Base-by-base conservation (phyloP, 2,329 filamentous ascomycete genomes). In the Emericellopsis atlantica region DNA sequence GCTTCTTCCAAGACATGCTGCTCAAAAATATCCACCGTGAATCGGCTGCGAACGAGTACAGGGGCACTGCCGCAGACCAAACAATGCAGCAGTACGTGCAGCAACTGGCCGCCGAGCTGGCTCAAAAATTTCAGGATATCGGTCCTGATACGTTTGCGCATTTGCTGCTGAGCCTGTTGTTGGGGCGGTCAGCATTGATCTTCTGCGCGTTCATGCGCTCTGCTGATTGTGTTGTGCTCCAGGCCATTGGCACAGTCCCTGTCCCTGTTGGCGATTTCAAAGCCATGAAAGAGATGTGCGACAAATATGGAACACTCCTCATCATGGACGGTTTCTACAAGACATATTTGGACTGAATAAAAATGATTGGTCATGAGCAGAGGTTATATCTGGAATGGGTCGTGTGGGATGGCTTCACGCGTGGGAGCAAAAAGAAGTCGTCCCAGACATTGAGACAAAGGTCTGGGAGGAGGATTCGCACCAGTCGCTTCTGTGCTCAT, bases 151-250 rank as follows among this genome's bases (percentile, higher is more conserved):
- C 66, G 80, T 87, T 1, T 80, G 75, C 44, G 81, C 78, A 2
- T 85, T 87, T 51, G 69, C 87, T 26, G 76, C 77, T 2, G 83
- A 88, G 56, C 78, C 82, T 0, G 68, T 87, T 7, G 80, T 83
- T 26, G 81, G 83, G 9, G 79, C 82, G 22, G 78, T 82, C 26
- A 22, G 41, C 22, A 32, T n/a, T 22, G 24, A 65, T 18, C 9
- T 34, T 9, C 12, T 33, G 11, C 7, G 33, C 14, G 15, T 22
- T 23, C 15, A 35, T 23, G 21, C 15, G 22, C 23, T 42, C 12
- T 9, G n/a, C 35, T 42, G 32, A 42, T n/a, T 15, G 9, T 10
- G 9, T 29, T 14, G 36, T 22, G 5, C 18, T 26, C 14, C 15
- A 43, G 34, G 44, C 51, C 4, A 11, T 86, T 2, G 84, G 82